Conservation (phyloP, 1,284 basidiomycete genomes). For the Marasmius oreades region DNA sequence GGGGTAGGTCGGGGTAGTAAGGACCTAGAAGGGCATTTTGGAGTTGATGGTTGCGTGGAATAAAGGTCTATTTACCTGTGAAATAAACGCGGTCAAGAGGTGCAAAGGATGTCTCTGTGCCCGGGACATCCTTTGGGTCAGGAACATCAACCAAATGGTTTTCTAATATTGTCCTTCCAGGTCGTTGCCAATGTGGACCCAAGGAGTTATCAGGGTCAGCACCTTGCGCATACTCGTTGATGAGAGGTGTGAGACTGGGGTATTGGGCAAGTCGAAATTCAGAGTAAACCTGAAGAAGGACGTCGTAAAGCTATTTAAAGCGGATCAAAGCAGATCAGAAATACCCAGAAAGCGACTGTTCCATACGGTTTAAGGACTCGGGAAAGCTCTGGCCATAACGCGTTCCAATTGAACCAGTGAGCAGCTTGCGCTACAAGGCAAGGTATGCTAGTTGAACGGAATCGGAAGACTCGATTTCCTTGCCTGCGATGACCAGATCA, state of each 20-base stretch:
- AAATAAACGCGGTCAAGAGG: slow-evolving; percentile 53
- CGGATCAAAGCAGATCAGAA: slow-evolving; percentile 18
- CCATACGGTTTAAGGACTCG: slow-evolving; percentile 67
- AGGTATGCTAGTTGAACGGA: not conserved
- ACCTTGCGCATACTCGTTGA: slow-evolving; percentile 61
- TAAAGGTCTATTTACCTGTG: slow-evolving; percentile 35
- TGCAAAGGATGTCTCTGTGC: slow-evolving; percentile 22
- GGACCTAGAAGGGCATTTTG: slow-evolving; percentile 12
- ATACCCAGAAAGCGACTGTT: slow-evolving; percentile 75
- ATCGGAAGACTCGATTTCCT: slow-evolving; percentile 15
- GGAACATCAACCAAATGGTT: slow-evolving; percentile 69
- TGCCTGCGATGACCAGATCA: slow-evolving; percentile 76
- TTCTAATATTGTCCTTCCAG: slow-evolving; percentile 75
- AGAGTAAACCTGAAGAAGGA: slow-evolving; percentile 60
- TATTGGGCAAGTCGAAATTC: slow-evolving; percentile 69
- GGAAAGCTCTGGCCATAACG: slow-evolving; percentile 67
- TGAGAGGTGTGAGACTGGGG: slow-evolving; percentile 55
- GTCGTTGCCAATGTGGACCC: slow-evolving; percentile 78
- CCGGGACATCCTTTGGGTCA: slow-evolving; percentile 38
- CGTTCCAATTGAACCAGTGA: slow-evolving; percentile 84
- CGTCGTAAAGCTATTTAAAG: not conserved
- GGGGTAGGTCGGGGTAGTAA: slow-evolving; percentile 38
- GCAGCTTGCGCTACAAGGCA: slow-evolving; percentile 65
- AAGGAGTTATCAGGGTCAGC: slow-evolving; percentile 49
- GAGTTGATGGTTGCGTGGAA: not conserved